Base-by-base conservation (phyloP, 495 filamentous ascomycete genomes). In the Penicillium soppii region DNA sequence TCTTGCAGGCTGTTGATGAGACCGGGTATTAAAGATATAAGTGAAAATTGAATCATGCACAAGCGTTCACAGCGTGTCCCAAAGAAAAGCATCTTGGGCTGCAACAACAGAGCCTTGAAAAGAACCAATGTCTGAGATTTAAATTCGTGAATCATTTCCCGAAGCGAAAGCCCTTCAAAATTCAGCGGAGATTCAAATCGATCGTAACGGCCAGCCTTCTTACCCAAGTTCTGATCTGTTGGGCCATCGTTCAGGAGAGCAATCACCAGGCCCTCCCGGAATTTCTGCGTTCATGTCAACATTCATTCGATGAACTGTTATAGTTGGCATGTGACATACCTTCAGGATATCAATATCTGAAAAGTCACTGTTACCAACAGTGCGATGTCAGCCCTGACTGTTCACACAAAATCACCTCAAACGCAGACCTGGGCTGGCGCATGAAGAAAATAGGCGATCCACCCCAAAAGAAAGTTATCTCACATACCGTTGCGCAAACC, bases 31-130 rank as follows among this genome's bases (percentile, higher is more conserved):
- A 98, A 73, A 26, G 94, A 97, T 43, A 98, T 83, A 5, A 98
- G 78, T 3, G 92, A 92, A 68, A 97, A 98, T 63, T 98, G 94
- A 67, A 95, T 91, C 90, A 97, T 92, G 81, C 94, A 98, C 43
- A 98, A 70, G 27, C 88, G 81, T 66, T 98, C 94, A 65, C 94
- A 97, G 49, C 92, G 83, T 9, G 91, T 88, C 35, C 94, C 95
- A 60, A 97, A 98, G 74, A 98, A 97, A 29, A 98, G 84, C 91
- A 97, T 98, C 92, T 97, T 98, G 23, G 92, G 94, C 63, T 98
- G 92, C 57, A 98, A 71, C 57, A 98, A 73, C 62, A 88, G 84
- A 62, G 88, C 94, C 73, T 98, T 98, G 55, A 98, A 87, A 44
- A 98, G 74, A 22, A 98, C 90, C 54, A 98, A 66, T 7, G 91